Evolutionary conservation across 352 stramenopile species (phyloP).

Genomic region (Peronosclerospora sorghi): DNA sequence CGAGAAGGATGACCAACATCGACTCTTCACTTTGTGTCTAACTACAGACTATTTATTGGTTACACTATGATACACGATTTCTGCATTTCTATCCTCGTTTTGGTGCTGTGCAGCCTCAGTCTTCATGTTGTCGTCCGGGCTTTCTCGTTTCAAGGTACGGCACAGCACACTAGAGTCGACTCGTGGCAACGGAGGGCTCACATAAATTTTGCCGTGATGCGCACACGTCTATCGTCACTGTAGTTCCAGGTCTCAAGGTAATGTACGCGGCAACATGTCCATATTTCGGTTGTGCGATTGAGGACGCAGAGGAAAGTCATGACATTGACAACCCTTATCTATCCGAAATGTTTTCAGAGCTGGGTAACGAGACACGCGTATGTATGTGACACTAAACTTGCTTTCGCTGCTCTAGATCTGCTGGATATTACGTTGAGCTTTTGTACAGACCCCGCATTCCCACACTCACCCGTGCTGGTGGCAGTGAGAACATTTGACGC

Average conservation of each 20-base stretch:
- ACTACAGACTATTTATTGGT: no score
- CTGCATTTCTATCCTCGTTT: conserved; percentile 1
- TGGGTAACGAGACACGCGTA: conserved; percentile 17
- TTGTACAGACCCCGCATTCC: conserved; percentile 28
- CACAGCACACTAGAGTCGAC: neutral
- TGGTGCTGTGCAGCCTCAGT: conserved; percentile 8
- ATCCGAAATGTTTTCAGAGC: conserved; percentile 16
- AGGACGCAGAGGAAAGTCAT: neutral
- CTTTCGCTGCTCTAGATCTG: neutral
- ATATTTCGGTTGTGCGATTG: conserved; percentile 4
- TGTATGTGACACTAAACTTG: conserved; percentile 9
- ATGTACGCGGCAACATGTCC: conserved; percentile 7
- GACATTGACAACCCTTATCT: conserved; percentile 11
- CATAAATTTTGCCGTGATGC: neutral
- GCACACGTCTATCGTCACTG: neutral
- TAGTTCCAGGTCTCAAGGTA: conserved; percentile 5
- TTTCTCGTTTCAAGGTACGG: conserved; percentile 12
- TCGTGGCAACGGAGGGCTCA: neutral
- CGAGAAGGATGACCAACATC: no score
- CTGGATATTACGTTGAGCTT: neutral
- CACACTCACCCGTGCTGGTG: conserved; percentile 35
- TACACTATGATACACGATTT: conserved; percentile 8
- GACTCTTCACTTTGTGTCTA: no score
- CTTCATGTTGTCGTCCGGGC: conserved; percentile 6
- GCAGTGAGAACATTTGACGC: conserved; percentile 25